These are phyloP conservation scores for Paecilomyces variotii DNA, from an alignment of 2,329 filamentous ascomycete species.

Conservation along the genomic window DNA sequence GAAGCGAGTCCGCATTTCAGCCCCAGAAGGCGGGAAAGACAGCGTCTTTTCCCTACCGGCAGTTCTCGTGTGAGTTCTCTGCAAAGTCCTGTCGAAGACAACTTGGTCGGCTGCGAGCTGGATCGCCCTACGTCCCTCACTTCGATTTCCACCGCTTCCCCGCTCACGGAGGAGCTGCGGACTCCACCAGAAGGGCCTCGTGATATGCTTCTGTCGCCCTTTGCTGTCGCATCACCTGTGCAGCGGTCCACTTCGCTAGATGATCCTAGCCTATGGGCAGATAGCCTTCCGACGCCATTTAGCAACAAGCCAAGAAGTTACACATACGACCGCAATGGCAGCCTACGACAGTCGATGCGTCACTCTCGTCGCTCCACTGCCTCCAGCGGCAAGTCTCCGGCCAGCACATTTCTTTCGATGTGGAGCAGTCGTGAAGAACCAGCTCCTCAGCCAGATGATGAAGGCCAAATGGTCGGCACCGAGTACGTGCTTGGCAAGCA, in stretches of 20 bases:
- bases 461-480: constrained; percentile 58
- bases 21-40: constrained; percentile 13
- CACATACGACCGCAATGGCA: constrained; percentile 24
- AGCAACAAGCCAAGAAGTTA: constrained; percentile 29
- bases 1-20: constrained; percentile 13
- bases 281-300: constrained; percentile 19
- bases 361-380: constrained; percentile 42
- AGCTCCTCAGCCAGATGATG: constrained; percentile 52
- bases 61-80: constrained; percentile 15
- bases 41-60: constrained; percentile 20
- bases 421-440: constrained; percentile 38
- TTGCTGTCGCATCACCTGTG: constrained; percentile 29
- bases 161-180: constrained; percentile 30
- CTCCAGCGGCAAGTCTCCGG: constrained; percentile 49
- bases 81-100: constrained; percentile 15
- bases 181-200: constrained; percentile 32
- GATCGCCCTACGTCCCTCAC: constrained; percentile 36
- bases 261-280: constrained; percentile 34
- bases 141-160: constrained; percentile 36
- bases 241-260: constrained; percentile 31
- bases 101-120: constrained; percentile 17
- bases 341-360: constrained; percentile 25
- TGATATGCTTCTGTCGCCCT: constrained; percentile 29
- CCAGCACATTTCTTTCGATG: constrained; percentile 50
- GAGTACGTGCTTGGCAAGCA: constrained; percentile 61